Percentiles rank a stretch among this genome's conserved stretches.
phyloP scores from a whole-genome alignment of 2,329 filamentous ascomycete species.

The Rutstroemia sydowiana region DNA sequence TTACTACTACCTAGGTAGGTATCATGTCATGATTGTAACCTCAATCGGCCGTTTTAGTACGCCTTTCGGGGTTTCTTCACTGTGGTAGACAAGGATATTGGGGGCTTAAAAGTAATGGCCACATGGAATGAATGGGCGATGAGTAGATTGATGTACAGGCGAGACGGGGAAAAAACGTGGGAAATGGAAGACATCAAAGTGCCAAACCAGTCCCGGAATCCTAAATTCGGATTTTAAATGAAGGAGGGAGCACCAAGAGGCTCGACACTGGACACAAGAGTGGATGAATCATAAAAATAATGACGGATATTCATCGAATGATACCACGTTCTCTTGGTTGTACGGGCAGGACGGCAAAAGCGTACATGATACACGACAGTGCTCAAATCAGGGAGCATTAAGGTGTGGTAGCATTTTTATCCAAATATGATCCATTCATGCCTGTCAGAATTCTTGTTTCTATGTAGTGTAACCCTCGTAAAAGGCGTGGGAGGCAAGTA shows the following conservation, averaged over 20 bases:
- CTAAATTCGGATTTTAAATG: neutral
- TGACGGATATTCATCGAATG: too few relatives aligned
- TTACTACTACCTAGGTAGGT: slow-evolving; percentile 1
- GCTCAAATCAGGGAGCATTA: too few relatives aligned
- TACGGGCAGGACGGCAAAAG: too few relatives aligned
- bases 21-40: neutral
- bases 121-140: slow-evolving; percentile 3
- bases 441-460: too few relatives aligned
- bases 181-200: neutral
- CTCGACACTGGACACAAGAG: neutral
- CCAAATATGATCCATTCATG: too few relatives aligned
- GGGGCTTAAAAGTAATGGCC: neutral
- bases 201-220: slow-evolving; percentile 1
- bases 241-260: neutral
- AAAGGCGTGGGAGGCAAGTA: too few relatives aligned
- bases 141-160: too few relatives aligned
- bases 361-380: too few relatives aligned
- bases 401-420: too few relatives aligned
- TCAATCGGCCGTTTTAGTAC: slow-evolving; percentile 6
- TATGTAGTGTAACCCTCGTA: too few relatives aligned
- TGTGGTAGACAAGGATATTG: neutral
- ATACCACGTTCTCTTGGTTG: too few relatives aligned
- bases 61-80: neutral
- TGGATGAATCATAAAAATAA: neutral
- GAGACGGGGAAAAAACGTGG: slow-evolving; percentile 9